These are phyloP conservation scores for Kurtzmaniella quercitrusa DNA, from an alignment of 1,139 yeast species.

Conservation along the genomic window DNA sequence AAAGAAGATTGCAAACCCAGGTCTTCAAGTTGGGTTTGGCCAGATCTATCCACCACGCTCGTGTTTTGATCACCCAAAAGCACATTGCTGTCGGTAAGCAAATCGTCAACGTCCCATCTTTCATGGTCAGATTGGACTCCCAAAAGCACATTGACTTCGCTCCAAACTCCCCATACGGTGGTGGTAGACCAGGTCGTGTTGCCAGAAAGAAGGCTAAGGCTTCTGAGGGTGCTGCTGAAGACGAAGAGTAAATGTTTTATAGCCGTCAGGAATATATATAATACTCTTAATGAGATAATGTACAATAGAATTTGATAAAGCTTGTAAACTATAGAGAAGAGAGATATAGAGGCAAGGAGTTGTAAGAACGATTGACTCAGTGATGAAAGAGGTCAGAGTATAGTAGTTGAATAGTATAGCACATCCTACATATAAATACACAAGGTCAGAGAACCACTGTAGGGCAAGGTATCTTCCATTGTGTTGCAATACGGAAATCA, in stretches of 20 bases:
- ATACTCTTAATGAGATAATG: constrained; percentile 4
- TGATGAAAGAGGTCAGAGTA: too few species aligned
- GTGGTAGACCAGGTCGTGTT: constrained; percentile 99
- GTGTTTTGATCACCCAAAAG: constrained; percentile 98
- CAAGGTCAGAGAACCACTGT: too few species aligned
- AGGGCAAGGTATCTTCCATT: too few species aligned
- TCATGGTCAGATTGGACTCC: constrained; percentile 99
- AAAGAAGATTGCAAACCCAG: constrained; percentile 99
- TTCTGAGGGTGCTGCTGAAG: constrained; percentile 67
- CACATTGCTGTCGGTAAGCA: constrained; percentile 99
- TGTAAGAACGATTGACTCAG: too few species aligned
- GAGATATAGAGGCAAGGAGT: too few species aligned
- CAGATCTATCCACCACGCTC: constrained; percentile 99
- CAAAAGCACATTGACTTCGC: constrained; percentile 99
- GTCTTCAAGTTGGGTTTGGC: constrained; percentile 99
- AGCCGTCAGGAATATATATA: constrained; percentile 2
- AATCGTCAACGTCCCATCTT: constrained; percentile 97
- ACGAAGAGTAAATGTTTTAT: constrained; percentile 49
- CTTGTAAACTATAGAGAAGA: neutral
- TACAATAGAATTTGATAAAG: constrained; percentile 1
- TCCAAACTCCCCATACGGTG: constrained; percentile 99
- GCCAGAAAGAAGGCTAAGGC: constrained; percentile 93
- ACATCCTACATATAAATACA: too few species aligned
- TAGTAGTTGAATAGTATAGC: too few species aligned
- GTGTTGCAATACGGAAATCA: too few species aligned